Base-by-base conservation (phyloP, 2,329 filamentous ascomycete species). In the Hypoxylon sp. region DNA sequence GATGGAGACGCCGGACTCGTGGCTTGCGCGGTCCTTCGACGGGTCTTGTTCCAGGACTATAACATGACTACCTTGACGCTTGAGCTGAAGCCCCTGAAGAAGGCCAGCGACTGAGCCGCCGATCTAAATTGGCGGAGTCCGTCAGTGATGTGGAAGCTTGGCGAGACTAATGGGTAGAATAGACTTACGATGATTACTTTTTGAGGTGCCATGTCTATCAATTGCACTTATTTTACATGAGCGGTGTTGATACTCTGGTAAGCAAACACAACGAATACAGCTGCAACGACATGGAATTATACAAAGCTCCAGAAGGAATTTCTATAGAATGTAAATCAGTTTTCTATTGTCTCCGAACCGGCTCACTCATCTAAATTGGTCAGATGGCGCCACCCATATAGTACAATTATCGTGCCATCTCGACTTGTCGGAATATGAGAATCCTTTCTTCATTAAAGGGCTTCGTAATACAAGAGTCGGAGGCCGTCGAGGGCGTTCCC, bases 161-260 rank as follows among this genome's bases (percentile, higher is more conserved):
- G 14, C 2, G 16, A 14, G 19, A 19, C 9, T 9, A 23, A 9
- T 2, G 3, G 6, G 5, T 29, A 41, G 5, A 53, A 6, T 2
- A 43, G 16, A 53, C 50, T 43, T 43, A 53, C 50, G 23, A 53
- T 53, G 23, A 53, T 53, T 7, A 53, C 50, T 30, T 53, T 53
- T 9, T 53, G 50, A 43, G 50, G 50, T 1, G 50, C 50, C 50
- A 53, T 53, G 21, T n/a, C 11, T 53, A 14, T 4, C 27, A 21
- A 32, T 29, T 23, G 19, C 12, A 3, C 7, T 37, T 37, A 21
- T 5, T 16, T 48, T 9, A 14, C 30, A 30, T 32, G 27, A 32
- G 8, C 8, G 6, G 11, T 32, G 7, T 14, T 32, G 7, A 11
- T 4, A 21, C 14, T 16, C 8, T 21, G n/a, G 21, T 19, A 11